Evolutionary conservation across 805 yeast genomes (phyloP).

Genomic region (Cephaloascus albidus): DNA sequence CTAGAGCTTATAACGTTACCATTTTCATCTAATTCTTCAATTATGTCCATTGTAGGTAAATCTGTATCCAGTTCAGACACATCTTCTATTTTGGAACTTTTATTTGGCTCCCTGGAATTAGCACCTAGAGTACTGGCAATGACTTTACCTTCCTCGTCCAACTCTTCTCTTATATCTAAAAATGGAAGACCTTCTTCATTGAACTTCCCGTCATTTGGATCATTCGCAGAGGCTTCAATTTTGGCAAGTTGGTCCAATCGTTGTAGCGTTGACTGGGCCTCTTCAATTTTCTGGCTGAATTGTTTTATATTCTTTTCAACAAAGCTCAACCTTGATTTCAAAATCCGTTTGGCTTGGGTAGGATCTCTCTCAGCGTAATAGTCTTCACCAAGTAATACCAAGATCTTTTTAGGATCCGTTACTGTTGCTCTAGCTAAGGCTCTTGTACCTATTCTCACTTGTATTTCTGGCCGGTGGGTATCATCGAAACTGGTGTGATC

Average conservation of each 20-base stretch:
- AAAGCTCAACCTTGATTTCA: constrained; percentile 14
- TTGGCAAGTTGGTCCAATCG: constrained; percentile 14
- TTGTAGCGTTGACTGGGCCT: constrained; percentile 21
- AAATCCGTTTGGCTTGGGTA: constrained; percentile 16
- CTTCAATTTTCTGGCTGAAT: constrained; percentile 26
- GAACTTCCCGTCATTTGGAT: constrained; percentile 2
- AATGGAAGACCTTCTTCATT: constrained; percentile 49
- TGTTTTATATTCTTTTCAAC: constrained; percentile 29
- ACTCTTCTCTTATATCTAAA: constrained; percentile 75
- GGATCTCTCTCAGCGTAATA: constrained; percentile 25
- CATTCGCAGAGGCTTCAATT: constrained; percentile 4
- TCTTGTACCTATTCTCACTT: constrained; percentile 8
- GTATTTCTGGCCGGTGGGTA: constrained; percentile 5
- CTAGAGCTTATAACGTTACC: constrained; percentile 4
- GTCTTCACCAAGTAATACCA: constrained; percentile 28
- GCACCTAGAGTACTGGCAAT: constrained; percentile 23
- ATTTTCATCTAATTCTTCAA: constrained; percentile 1
- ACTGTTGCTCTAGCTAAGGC: constrained; percentile 9
- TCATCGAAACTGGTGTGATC: constrained; percentile 6
- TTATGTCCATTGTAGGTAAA: constrained; percentile 11
- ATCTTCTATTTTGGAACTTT: background rate
- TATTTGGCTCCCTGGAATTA: background rate
- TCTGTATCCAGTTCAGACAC: too few relatives aligned
- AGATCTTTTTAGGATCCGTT: constrained; percentile 9
- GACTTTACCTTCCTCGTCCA: constrained; percentile 79